Conservation (phyloP, 2,329 filamentous ascomycete genomes). For the Fusarium kyushuense region DNA sequence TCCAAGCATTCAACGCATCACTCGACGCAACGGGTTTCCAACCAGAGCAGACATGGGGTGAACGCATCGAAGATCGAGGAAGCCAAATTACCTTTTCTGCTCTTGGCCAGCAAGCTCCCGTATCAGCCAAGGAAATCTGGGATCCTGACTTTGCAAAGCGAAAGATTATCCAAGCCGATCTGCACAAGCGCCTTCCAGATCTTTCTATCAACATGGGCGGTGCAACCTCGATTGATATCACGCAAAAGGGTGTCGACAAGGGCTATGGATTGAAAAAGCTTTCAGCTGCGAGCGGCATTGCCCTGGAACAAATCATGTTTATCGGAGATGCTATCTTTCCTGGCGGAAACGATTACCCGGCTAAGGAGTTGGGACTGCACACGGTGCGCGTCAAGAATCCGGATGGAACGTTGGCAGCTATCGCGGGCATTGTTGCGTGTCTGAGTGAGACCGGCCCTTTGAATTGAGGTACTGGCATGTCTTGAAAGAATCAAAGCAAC, state of each 20-base stretch:
- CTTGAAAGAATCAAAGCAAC: neutral
- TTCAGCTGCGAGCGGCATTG: conserved; percentile 11
- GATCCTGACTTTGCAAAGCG: conserved; percentile 25
- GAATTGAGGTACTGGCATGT: neutral
- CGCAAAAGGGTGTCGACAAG: conserved; percentile 24
- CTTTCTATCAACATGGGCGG: conserved; percentile 26
- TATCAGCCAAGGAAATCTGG: conserved; percentile 19
- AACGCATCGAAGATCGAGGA: conserved; percentile 20
- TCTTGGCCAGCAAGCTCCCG: conserved; percentile 15
- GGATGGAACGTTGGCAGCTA: conserved; percentile 21
- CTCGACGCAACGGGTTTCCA: conserved; percentile 16
- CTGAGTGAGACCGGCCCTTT: conserved; percentile 9
- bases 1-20: conserved; percentile 18
- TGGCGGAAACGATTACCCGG: conserved; percentile 25
- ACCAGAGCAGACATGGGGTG: conserved; percentile 27
- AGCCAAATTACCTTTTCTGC: conserved; percentile 25
- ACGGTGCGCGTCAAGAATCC: conserved; percentile 25
- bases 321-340: conserved; percentile 26
- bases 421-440: conserved; percentile 21
- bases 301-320: conserved; percentile 21
- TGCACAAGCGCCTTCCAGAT: conserved; percentile 20
- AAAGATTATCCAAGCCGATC: conserved; percentile 18
- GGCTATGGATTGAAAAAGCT: conserved; percentile 24
- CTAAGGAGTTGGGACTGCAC: conserved; percentile 18
- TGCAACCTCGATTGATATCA: conserved; percentile 25